A percentile compares a stretch with the other conserved stretches of the same genome.
phyloP scores from a whole-genome alignment of 371 early-diverging fungal genomes.

The Apophysomyces ossiformis region DNA sequence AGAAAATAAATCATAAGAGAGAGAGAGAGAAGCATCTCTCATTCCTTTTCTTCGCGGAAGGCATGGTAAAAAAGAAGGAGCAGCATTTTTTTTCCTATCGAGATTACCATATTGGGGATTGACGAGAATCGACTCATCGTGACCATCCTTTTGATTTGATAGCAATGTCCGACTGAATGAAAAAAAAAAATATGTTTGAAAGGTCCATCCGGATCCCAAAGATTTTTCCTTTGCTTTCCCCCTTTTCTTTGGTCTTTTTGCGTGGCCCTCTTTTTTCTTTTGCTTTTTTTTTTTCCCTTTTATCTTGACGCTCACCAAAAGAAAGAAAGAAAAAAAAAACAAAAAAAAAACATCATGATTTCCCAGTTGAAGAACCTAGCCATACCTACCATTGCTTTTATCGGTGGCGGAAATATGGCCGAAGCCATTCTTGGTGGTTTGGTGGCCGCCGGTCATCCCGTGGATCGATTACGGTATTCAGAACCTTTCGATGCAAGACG shows the following conservation, averaged over 20 bases:
- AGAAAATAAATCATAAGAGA: too few relatives aligned
- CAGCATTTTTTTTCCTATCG: too few relatives aligned
- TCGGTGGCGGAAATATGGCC: conserved; percentile 96
- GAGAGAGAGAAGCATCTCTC: too few relatives aligned
- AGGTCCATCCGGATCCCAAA: too few relatives aligned
- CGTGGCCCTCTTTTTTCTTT: neutral
- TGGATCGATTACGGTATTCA: conserved; percentile 72
- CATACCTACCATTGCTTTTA: conserved; percentile 63
- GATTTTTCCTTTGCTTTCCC: neutral
- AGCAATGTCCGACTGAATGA: neutral
- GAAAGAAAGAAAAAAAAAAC: too few relatives aligned
- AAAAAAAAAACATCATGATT: neutral
- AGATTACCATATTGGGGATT: too few relatives aligned
- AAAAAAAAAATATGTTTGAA: conserved; percentile 9
- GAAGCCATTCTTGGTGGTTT: conserved; percentile 92
- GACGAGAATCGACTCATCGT: neutral
- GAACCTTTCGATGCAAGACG: conserved; percentile 77
- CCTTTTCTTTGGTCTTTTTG: neutral
- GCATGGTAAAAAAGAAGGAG: too few relatives aligned
- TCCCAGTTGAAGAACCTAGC: neutral
- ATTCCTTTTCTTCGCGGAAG: too few relatives aligned
- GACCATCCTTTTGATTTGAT: conserved; percentile 8
- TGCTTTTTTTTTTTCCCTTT: neutral
- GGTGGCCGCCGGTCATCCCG: conserved; percentile 70
- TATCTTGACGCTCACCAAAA: neutral